These are phyloP conservation scores for Penicillium thymicola DNA, from an alignment of 2,329 filamentous ascomycete species.

Conservation along the genomic window DNA sequence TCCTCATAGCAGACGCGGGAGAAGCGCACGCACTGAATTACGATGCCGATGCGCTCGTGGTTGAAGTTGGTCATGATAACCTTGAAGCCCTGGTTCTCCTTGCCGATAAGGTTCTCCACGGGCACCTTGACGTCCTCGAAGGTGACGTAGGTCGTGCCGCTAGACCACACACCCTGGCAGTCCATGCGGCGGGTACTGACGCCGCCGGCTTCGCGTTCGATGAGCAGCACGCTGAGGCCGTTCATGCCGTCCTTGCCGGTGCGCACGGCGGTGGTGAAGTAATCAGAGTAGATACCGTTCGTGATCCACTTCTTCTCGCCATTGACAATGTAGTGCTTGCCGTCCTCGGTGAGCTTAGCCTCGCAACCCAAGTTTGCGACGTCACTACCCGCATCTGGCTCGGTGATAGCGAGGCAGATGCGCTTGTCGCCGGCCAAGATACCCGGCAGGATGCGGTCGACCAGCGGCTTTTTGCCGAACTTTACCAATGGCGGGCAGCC, in stretches of 20 bases:
- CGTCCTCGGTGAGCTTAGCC: slow-evolving; percentile 89
- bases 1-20: slow-evolving; percentile 96
- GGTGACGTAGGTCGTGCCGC: slow-evolving; percentile 93
- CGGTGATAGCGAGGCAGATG: slow-evolving; percentile 95
- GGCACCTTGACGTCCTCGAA: slow-evolving; percentile 99
- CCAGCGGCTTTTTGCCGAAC: slow-evolving; percentile 80
- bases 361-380: slow-evolving; percentile 95
- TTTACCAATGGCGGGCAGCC: slow-evolving; percentile 88
- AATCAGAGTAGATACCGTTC: slow-evolving; percentile 94
- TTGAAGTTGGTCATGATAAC: slow-evolving; percentile 99
- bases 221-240: slow-evolving; percentile 83
- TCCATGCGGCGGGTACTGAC: slow-evolving; percentile 95
- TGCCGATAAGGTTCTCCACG: slow-evolving; percentile 97
- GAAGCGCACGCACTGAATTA: slow-evolving; percentile 96
- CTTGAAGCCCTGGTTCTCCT: slow-evolving; percentile 97
- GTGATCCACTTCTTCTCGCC: slow-evolving; percentile 99
- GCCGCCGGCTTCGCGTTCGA: slow-evolving; percentile 79
- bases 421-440: slow-evolving; percentile 92
- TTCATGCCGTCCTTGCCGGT: slow-evolving; percentile 90
- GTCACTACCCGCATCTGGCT: slow-evolving; percentile 91
- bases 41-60: slow-evolving; percentile 97
- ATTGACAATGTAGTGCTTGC: slow-evolving; percentile 99
- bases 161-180: slow-evolving; percentile 95
- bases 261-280: slow-evolving; percentile 94
- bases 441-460: slow-evolving; percentile 82